Percentiles rank a stretch among this genome's conserved stretches.
phyloP scores from a whole-genome alignment of 805 yeast species.

The Teunomyces panamensis region DNA sequence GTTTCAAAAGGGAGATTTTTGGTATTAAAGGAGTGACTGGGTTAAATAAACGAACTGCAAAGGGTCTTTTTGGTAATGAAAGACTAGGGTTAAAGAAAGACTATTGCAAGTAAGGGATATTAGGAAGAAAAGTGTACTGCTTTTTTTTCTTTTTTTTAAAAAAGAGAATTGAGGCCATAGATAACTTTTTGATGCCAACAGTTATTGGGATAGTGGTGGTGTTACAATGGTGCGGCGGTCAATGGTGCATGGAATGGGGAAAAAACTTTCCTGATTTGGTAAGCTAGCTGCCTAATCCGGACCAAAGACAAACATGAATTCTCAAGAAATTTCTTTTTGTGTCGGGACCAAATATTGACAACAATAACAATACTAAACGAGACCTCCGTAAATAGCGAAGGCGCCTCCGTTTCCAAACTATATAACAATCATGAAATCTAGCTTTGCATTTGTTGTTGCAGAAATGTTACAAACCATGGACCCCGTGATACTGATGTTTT shows the following conservation, averaged over 20 bases:
- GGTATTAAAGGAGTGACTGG: constrained; percentile 1
- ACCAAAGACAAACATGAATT: not conserved
- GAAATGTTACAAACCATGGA: not conserved
- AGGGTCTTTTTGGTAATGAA: constrained; percentile 5
- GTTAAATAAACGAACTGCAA: not conserved
- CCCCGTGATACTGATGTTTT: too few relatives aligned
- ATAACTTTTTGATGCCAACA: not conserved
- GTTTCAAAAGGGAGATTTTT: too few relatives aligned
- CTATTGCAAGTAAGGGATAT: not conserved
- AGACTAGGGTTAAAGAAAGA: constrained; percentile 6
- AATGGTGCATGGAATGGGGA: not conserved
- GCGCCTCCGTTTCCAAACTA: not conserved
- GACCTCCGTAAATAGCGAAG: too few relatives aligned
- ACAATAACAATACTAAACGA: not conserved
- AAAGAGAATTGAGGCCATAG: not conserved
- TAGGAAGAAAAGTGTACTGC: not conserved
- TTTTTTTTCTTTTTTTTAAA: not conserved
- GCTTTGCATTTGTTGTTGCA: not conserved
- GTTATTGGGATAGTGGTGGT: not conserved
- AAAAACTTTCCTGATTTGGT: not conserved
- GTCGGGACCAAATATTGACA: not conserved
- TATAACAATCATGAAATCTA: not conserved
- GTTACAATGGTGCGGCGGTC: not conserved
- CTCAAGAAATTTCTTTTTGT: not conserved
- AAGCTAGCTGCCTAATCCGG: not conserved